Base-by-base conservation (phyloP, 1,139 yeast species). In the Arxiozyma heterogenica region DNA sequence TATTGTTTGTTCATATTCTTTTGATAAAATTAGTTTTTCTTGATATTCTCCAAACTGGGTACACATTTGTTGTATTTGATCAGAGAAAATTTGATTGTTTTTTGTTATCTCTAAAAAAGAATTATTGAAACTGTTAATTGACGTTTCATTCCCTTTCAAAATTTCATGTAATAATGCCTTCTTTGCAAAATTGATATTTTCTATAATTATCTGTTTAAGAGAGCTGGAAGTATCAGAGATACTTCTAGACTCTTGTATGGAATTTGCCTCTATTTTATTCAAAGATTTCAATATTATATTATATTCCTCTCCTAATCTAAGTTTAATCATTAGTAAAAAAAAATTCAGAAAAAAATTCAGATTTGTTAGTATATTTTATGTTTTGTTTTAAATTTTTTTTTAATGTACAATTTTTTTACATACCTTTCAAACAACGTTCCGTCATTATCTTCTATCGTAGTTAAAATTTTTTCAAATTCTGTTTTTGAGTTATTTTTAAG, bases 1-100 rank as follows among this genome's bases (percentile, higher is more conserved):
- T 3, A 57, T 44, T 9, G 42, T 53, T 22, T 47, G 38, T 49
- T 57, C 57, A 46, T 51, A 57, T 5, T 50, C 51, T 21, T 56
- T 50, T 22, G 44, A 25, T 21, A 47, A 30, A 4, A 41, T 20
- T 15, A 57, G 30, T 27, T 46, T 46, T n/a, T 30, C 42, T 39
- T 49, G 48, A 41, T 55, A 57, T n/a, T 44, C 23, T 22, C 45
- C 51, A 18, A 57, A 15, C 12, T 42, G 43, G 25, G 25, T 38
- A 4, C 41, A 30, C 25, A 51, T 25, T 23, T 44, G 21, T 27
- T 39, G 12, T 50, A 47, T 15, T 20, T 38, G 41, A 44, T 25
- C 52, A 15, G 17, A 20, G 4, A 51, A 41, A n/a, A 11, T n/a
- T 20, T 41, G 30, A 41, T 45, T 23, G 7, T 46, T 45, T 9